Base-by-base conservation (phyloP, 768 basidiomycete species). In the Obba rivulosa region DNA sequence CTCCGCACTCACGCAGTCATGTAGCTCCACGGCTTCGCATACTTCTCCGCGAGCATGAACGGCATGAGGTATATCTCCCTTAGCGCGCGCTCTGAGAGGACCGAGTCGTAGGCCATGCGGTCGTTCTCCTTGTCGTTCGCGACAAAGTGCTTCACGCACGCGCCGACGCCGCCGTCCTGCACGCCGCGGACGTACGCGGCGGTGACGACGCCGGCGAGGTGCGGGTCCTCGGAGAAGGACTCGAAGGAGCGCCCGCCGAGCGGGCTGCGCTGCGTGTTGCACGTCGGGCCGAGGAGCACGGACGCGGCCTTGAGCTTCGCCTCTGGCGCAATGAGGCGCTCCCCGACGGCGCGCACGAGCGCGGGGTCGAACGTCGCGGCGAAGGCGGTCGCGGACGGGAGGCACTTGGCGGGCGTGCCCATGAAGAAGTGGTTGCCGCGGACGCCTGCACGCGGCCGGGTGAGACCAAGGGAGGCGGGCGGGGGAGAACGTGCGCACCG, bases 91-190 rank as follows among this genome's bases (percentile, higher is more conserved):
- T 73, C 72, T 48, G 69, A 68, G 55, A 79, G 63, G 51, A 79
- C 63, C 34, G 69, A 69, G 58, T 80, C 69, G 54, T 80, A 86
- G 22, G 66, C 83, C 65, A 79, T 75, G 9, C 85, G 76, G 56
- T 87, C 85, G 52, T 87, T 76, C 62, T 91, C 87, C 64, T 89
- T 88, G 68, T 92, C 89, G 57, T 91, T 92, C 20, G 77, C 80
- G 17, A 83, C 80, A 53, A 87, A 91, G 61, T 92, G 90, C 62
- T 92, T 92, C 70, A 91, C 84, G 3, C 84, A 75, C 4, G 80
- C 75, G 17, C 83, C 85, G 39, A 92, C 80, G 1, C 88, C 87
- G n/a, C 78, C 77, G 17, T 64, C 77, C 64, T 92, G 90, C 2
- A 89, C 74, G 7, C 87, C 87, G 43, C 78, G 81, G n/a, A 88